Base-by-base conservation (phyloP, 768 basidiomycete genomes). In the Collybia mongolica region DNA sequence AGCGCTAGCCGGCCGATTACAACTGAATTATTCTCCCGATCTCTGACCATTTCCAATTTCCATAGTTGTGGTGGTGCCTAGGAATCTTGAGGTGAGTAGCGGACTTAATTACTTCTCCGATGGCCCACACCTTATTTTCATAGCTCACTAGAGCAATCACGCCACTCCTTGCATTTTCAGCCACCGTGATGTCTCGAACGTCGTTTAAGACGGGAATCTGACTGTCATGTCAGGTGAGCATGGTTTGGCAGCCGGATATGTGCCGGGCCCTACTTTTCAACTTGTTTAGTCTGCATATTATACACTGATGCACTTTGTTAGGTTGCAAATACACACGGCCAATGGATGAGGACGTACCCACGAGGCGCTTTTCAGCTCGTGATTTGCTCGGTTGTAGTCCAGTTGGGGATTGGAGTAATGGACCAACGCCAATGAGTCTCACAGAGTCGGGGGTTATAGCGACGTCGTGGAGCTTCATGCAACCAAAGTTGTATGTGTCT, bases 41-140 rank as follows among this genome's bases (percentile, higher is more conserved):
- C 82, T 63, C 80, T 82, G 22, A 88, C 68, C 19, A 80, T 62
- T 44, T 88, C 84, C 41, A 90, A 64, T 65, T 80, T 83, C 87
- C 88, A 90, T 2, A 90, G 69, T 61, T 90, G 88, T 6, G 89
- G 87, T n/a, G 86, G 80, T 4, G 84, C 80, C 86, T 88, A 54
- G 11, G 32, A 39, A n/a, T 12, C 17, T 40, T 28, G n/a, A 32
- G 22, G 8, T n/a, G 26, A 15, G 19, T 22, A n/a, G 6, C 19
- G 43, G 26, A 8, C 32, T 26, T 15, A 24, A 29, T 45, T 22
- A 11, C 29, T 24, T 17, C 17, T 1, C 15, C 18, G 35, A 23
- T 17, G 23, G 6, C 5, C 39, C 68, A n/a, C 23, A 82, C 86
- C 75, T 84, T 83, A 58, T 85, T 80, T 60, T 89, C 86, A 59